phyloP scores from a whole-genome alignment of 768 basidiomycete genomes.

The Serpula lacrymans region DNA sequence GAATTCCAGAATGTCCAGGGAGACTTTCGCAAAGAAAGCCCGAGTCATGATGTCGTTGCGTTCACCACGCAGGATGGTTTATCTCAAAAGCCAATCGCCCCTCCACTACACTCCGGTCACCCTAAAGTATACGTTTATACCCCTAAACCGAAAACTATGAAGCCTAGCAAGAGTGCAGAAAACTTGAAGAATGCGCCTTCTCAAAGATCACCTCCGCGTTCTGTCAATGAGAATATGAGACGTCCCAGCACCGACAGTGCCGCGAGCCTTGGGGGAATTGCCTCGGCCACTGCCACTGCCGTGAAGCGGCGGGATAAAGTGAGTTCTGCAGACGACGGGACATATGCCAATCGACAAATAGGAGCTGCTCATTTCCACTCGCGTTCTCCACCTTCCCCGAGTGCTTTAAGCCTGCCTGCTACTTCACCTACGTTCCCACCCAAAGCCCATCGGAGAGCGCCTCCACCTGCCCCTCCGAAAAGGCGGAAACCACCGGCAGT shows the following conservation, averaged over 20 bases:
- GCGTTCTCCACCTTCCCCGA: constrained; percentile 14
- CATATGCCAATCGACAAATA: constrained; percentile 11
- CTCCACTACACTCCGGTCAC: constrained; percentile 12
- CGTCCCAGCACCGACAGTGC: constrained; percentile 39
- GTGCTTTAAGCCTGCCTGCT: constrained; percentile 13
- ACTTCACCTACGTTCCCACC: constrained; percentile 17
- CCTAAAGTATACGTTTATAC: too few species aligned
- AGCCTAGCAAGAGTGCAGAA: constrained; percentile 67
- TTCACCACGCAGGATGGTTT: constrained; percentile 34
- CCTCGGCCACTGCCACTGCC: constrained; percentile 17
- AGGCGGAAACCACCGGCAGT: constrained; percentile 72
- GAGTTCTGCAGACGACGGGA: constrained; percentile 23
- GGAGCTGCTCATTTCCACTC: constrained; percentile 14
- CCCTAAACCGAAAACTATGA: constrained; percentile 44
- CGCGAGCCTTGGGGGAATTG: constrained; percentile 25
- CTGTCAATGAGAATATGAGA: constrained; percentile 33
- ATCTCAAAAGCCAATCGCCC: constrained; percentile 11
- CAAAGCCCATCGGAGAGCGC: constrained; percentile 38
- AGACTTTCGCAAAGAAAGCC: constrained; percentile 36
- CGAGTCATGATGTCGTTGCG: constrained; percentile 40
- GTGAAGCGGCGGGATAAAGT: constrained; percentile 22
- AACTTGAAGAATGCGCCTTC: constrained; percentile 36
- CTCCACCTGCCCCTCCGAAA: constrained; percentile 67
- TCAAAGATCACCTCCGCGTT: constrained; percentile 27
- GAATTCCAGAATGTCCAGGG: constrained; percentile 23